Percentiles rank a stretch among this genome's conserved stretches.
Conservation (phyloP, 352 stramenopile genomes). For the Plasmopara halstedii region DNA sequence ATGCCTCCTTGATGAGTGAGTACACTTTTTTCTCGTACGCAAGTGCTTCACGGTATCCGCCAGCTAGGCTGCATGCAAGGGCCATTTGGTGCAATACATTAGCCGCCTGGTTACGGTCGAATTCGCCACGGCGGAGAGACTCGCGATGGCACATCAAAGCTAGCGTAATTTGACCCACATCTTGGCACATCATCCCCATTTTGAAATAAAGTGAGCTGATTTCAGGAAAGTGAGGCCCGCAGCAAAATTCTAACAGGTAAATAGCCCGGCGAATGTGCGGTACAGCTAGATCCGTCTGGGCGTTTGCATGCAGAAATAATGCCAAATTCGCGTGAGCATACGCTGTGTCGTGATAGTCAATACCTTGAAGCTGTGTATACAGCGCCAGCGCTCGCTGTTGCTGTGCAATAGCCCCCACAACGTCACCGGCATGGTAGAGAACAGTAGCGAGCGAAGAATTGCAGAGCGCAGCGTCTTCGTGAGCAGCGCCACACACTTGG, state of each 20-base stretch:
- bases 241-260: slow-evolving; percentile 91
- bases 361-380: slow-evolving; percentile 86
- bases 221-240: slow-evolving; percentile 85
- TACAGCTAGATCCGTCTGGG: slow-evolving; percentile 78
- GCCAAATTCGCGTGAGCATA: slow-evolving; percentile 88
- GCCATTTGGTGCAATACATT: slow-evolving; percentile 87
- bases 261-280: slow-evolving; percentile 87
- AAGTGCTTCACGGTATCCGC: slow-evolving; percentile 80
- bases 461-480: slow-evolving; percentile 90
- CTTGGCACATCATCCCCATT: slow-evolving; percentile 92
- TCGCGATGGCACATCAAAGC: slow-evolving; percentile 86
- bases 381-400: slow-evolving; percentile 88
- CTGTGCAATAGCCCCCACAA: slow-evolving; percentile 82
- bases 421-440: slow-evolving; percentile 88
- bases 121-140: slow-evolving; percentile 77
- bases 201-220: slow-evolving; percentile 89
- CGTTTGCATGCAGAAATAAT: slow-evolving; percentile 86
- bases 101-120: slow-evolving; percentile 79
- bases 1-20: slow-evolving; percentile 70
- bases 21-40: slow-evolving; percentile 88
- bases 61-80: slow-evolving; percentile 65
- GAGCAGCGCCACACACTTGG: slow-evolving; percentile 88
- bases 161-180: slow-evolving; percentile 78
- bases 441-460: slow-evolving; percentile 89
- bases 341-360: slow-evolving; percentile 90